Conservation (phyloP, 345 rosid genomes). For the Melaleuca quinquenervia region DNA sequence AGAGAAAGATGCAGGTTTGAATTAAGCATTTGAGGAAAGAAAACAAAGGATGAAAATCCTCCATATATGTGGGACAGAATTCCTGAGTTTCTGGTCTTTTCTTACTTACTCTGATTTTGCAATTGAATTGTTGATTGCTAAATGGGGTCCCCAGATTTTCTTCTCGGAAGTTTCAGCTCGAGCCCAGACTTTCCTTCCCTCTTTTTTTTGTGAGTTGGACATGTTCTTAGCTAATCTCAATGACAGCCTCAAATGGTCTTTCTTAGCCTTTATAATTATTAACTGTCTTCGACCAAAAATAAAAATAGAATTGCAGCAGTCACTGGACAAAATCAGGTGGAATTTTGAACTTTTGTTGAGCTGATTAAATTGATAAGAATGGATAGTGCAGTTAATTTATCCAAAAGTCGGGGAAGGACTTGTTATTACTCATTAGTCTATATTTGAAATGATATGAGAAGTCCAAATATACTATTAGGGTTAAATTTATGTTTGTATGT, state of each 20-base stretch:
- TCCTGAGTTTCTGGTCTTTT: not conserved
- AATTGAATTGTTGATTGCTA: not conserved
- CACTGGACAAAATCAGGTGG: not conserved
- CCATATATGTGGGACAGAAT: not conserved
- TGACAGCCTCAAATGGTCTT: not conserved
- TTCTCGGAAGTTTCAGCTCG: not conserved
- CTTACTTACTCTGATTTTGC: not conserved
- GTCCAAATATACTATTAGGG: not conserved
- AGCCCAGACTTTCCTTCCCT: not conserved
- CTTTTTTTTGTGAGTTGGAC: not conserved
- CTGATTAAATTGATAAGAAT: not conserved
- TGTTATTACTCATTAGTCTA: not conserved
- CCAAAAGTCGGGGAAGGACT: not conserved
- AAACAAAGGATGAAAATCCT: not conserved
- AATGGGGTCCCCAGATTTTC: not conserved
- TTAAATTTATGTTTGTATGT: not conserved
- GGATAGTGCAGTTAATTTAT: not conserved
- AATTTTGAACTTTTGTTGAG: not conserved
- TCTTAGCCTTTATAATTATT: not conserved
- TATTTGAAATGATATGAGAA: not conserved
- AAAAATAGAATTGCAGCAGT: not conserved
- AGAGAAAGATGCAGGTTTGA: not conserved
- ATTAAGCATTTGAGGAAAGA: not conserved
- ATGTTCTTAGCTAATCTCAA: not conserved
- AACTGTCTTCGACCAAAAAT: no score